A percentile compares a stretch with the other conserved stretches of the same genome.
These are phyloP conservation scores for Zelopaecilomyces penicillatus DNA, from an alignment of 2,329 filamentous ascomycete genomes.

Conservation along the genomic window DNA sequence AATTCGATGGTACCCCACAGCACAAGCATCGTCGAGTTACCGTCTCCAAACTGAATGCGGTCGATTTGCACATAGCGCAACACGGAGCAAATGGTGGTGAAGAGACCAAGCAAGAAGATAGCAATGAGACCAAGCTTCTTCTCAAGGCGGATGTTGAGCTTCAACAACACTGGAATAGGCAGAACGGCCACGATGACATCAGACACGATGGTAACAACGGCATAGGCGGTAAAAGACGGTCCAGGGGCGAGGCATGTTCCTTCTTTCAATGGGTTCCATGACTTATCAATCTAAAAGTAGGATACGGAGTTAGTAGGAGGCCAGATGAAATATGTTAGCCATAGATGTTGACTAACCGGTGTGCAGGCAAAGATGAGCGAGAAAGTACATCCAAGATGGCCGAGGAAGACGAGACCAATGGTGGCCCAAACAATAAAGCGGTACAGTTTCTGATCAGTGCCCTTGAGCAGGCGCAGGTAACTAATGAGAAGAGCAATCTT, in stretches of 20 bases:
- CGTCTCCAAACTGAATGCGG: slow-evolving; percentile 39
- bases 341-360: slow-evolving; percentile 27
- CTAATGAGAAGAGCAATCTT: slow-evolving; percentile 46
- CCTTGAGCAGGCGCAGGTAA: slow-evolving; percentile 41
- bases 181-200: slow-evolving; percentile 42
- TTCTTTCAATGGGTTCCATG: slow-evolving; percentile 32
- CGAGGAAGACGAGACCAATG: slow-evolving; percentile 34
- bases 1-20: slow-evolving; percentile 51
- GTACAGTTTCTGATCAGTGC: slow-evolving; percentile 37
- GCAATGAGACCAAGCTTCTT: slow-evolving; percentile 44
- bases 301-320: background rate
- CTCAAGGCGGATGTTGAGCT: slow-evolving; percentile 36
- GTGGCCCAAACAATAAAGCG: slow-evolving; percentile 35
- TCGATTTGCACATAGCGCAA: slow-evolving; percentile 44
- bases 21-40: slow-evolving; percentile 48
- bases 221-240: slow-evolving; percentile 43
- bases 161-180: slow-evolving; percentile 40
- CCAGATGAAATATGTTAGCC: background rate
- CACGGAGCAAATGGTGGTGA: slow-evolving; percentile 47
- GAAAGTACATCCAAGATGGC: slow-evolving; percentile 40
- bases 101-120: slow-evolving; percentile 45
- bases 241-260: slow-evolving; percentile 39
- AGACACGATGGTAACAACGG: slow-evolving; percentile 41
- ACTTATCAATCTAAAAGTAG: slow-evolving; percentile 27
- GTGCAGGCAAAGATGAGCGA: slow-evolving; percentile 42